phyloP scores from a whole-genome alignment of 371 early-diverging fungal species.

The Lichtheimia corymbifera region DNA sequence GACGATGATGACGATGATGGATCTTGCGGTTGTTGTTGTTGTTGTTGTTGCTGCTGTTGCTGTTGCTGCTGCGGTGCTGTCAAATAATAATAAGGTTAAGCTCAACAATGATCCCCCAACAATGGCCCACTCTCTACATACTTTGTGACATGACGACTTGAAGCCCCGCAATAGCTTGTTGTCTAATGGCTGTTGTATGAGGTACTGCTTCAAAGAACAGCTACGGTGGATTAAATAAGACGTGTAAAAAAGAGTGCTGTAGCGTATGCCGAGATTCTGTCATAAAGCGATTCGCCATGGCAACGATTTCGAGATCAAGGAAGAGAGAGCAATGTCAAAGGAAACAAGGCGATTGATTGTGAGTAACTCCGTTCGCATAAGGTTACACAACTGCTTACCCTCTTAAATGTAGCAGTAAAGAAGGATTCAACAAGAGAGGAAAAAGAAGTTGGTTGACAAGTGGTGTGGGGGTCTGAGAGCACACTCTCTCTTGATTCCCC shows the following conservation, averaged over 20 bases:
- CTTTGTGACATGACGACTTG: constrained; percentile 31
- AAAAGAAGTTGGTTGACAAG: constrained; percentile 3
- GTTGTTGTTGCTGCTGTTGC: constrained; percentile 7
- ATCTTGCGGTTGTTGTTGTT: constrained; percentile 9
- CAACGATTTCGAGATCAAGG: not conserved
- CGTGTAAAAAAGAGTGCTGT: not conserved
- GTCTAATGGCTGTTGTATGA: not conserved
- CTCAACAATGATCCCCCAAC: not conserved
- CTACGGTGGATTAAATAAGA: not conserved
- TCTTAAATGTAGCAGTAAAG: not conserved
- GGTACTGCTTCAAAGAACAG: not conserved
- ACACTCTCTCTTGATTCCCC: not conserved
- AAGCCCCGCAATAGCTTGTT: constrained; percentile 21
- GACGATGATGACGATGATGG: constrained; percentile 3
- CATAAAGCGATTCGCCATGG: not conserved
- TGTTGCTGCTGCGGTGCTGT: constrained; percentile 17
- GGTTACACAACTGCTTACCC: constrained; percentile 9
- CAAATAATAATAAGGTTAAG: constrained; percentile 14
- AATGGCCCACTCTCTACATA: constrained; percentile 4
- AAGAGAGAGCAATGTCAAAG: constrained; percentile 7
- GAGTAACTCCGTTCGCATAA: constrained; percentile 11
- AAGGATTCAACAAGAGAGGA: not conserved
- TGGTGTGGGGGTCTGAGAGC: constrained; percentile 3
- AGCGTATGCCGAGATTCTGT: not conserved
- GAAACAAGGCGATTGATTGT: constrained; percentile 1